Evolutionary conservation across 139 green algal genomes (phyloP).

Genomic region (Pleodorina starrii): DNA sequence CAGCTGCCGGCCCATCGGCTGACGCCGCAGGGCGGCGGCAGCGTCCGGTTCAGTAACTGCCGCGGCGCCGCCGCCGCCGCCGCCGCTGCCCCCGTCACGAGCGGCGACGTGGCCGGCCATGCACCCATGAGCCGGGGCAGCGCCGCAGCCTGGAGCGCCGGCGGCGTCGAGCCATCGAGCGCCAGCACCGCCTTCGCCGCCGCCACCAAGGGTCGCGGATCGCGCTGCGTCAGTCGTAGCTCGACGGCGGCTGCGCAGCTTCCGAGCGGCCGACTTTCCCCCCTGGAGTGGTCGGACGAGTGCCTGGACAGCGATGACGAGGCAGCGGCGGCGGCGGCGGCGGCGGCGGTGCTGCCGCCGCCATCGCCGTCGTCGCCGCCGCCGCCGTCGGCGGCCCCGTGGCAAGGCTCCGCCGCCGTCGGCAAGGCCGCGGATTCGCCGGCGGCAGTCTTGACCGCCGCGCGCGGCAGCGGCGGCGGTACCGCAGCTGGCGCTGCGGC

Average conservation of each 20-base stretch:
- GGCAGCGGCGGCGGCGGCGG: background rate
- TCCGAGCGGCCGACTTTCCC: background rate
- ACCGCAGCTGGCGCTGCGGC: background rate
- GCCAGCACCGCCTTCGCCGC: background rate
- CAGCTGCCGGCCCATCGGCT: background rate
- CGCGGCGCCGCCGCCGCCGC: too few species aligned
- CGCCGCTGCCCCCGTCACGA: background rate
- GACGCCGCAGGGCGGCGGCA: background rate
- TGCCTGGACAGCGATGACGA: background rate
- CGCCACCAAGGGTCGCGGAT: background rate
- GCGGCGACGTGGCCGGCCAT: background rate
- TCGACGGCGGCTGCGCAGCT: background rate
- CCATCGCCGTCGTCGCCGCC: background rate
- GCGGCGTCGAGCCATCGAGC: background rate
- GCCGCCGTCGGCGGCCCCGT: background rate
- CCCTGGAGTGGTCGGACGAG: conserved; percentile 18
- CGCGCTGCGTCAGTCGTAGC: background rate
- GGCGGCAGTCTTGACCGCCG: background rate
- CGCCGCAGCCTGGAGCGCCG: background rate
- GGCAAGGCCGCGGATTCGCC: background rate
- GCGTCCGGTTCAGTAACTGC: background rate
- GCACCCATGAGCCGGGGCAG: background rate
- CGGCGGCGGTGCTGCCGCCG: too few species aligned
- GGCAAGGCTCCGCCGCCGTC: too few species aligned
- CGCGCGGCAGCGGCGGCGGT: background rate